These are phyloP conservation scores for Hypomyces perniciosus DNA, from an alignment of 2,329 filamentous ascomycete genomes.

Conservation along the genomic window DNA sequence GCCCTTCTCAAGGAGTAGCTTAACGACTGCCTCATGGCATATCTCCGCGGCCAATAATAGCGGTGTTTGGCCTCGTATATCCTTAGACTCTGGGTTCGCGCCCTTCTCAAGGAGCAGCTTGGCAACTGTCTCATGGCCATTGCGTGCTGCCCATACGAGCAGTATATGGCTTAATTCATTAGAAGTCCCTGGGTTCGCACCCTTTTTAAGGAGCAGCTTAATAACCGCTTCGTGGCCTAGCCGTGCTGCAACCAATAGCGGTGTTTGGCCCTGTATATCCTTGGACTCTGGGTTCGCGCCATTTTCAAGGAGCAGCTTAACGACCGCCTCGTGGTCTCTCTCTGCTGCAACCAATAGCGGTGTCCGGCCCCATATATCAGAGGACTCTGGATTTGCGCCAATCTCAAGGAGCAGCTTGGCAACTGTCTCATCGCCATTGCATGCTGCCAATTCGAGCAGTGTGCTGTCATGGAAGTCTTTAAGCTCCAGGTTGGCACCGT, in stretches of 20 bases:
- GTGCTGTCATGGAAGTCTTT: constrained; percentile 1
- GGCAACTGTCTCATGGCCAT: constrained; percentile 12
- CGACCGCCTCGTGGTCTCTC: background rate
- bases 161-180: too few species aligned
- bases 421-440: constrained; percentile 11
- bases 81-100: too few species aligned
- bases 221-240: background rate
- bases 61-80: background rate
- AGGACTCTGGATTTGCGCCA: background rate
- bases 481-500: constrained; percentile 7
- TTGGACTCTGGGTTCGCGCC: background rate
- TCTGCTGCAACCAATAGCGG: constrained; percentile 2
- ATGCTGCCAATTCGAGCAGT: constrained; percentile 3
- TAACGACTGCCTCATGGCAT: background rate
- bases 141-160: background rate
- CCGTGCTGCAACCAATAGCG: background rate
- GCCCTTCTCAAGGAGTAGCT: background rate
- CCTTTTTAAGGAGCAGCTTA: background rate
- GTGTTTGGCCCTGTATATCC: background rate
- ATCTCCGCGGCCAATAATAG: background rate
- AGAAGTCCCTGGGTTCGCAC: background rate
- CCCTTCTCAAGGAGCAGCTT: background rate
- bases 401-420: constrained; percentile 1
- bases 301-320: constrained; percentile 1
- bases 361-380: background rate